Base-by-base conservation (phyloP, 441 rosid genomes). In the Dalechampia spathulata region DNA sequence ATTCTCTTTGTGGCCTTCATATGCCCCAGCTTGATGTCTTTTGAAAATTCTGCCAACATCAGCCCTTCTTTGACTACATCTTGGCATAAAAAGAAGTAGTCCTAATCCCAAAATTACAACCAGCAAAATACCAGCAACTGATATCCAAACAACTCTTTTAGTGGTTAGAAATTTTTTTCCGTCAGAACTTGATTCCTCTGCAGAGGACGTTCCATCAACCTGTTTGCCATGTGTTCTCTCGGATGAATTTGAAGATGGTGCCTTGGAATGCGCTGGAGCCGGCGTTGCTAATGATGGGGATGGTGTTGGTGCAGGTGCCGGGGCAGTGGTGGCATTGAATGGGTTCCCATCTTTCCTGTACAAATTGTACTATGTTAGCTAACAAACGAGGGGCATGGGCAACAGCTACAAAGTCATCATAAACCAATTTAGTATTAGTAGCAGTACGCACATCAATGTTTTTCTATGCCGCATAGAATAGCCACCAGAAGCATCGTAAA, bases 331-430 rank as follows among this genome's bases (percentile, higher is more conserved):
- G 27, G 77, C 57, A 66, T 86, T 88, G 71, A 88, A 88, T 6
- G 60, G 79, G 70, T 92, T 92, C 49, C 96, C 96, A 58, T 81
- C 94, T 55, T 72, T 72, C 63, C 98, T 91, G 85, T 75, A 78
- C 23, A 56, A 40, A 26, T 60, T 52, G 61, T 47, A 51, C 40
- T 42, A 45, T 49, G 53, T 72, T 44, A n/a, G n/a, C n/a, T n/a
- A 57, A 45, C 27, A 38, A 40, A 62, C 10, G 12, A 64, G 44
- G 41, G 16, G 36, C 12, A 43, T 16, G 28, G 49, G 52, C 40
- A 36, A 44, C 37, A 50, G 22, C 23, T n/a, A 30, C 34, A 30
- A 30, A n/a, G n/a, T n/a, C n/a, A n/a, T n/a, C n/a, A n/a, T n/a
- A n/a, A n/a, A n/a, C n/a, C n/a, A n/a, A n/a, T n/a, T n/a, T n/a